These are phyloP conservation scores for Galeopsis tetrahit DNA, from an alignment of 257 asterid genomes.

Conservation along the genomic window DNA sequence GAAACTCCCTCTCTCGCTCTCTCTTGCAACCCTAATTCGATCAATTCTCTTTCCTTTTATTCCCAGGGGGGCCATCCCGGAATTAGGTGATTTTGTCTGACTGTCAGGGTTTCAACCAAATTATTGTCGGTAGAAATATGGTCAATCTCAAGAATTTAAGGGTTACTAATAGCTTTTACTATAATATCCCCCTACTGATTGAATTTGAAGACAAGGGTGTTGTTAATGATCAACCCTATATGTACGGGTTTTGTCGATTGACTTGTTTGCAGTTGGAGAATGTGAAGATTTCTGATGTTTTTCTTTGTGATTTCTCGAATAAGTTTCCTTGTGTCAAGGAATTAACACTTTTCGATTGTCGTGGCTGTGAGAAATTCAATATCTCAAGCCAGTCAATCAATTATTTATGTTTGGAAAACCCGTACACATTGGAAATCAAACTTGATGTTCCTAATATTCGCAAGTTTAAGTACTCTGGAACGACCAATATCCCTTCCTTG, in stretches of 20 bases:
- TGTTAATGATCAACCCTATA: neutral
- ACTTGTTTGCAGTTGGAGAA: neutral
- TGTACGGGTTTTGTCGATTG: slow-evolving; percentile 2
- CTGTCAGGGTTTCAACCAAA: neutral
- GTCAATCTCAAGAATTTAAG: neutral
- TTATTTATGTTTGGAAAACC: neutral
- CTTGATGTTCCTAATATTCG: slow-evolving; percentile 25
- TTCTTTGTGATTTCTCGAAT: slow-evolving; percentile 9
- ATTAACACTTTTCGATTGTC: neutral
- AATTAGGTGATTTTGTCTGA: neutral
- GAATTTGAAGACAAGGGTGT: neutral
- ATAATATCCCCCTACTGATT: neutral
- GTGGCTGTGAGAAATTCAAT: neutral
- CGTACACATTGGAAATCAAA: neutral
- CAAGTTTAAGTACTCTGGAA: neutral
- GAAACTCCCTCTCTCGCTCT: too few relatives aligned
- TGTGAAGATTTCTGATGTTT: neutral
- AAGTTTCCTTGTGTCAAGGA: slow-evolving; percentile 20
- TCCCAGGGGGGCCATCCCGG: too few relatives aligned
- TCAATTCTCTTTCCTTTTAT: too few relatives aligned
- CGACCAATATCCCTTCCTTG: neutral
- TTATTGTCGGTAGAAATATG: slow-evolving; percentile 1
- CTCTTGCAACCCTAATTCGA: too few relatives aligned
- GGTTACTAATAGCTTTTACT: too few relatives aligned
- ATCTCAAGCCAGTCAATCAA: slow-evolving; percentile 19